phyloP scores from a whole-genome alignment of 1,284 basidiomycete genomes.

The Malassezia vespertilionis region DNA sequence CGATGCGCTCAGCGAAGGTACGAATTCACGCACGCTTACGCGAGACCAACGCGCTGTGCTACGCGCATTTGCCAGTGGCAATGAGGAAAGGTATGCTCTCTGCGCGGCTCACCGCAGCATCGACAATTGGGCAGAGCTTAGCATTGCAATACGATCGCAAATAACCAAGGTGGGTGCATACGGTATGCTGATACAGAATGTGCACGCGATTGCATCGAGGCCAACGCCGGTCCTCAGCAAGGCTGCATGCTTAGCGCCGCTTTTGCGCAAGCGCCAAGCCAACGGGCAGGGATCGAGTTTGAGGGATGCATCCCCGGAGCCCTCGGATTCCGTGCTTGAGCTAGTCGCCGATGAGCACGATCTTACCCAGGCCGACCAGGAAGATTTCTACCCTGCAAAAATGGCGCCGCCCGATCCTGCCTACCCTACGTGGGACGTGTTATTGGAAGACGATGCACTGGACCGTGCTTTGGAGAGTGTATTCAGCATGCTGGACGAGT shows the following conservation, averaged over 20 bases:
- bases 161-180: constrained; percentile 6
- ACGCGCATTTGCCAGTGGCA: not conserved
- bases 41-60: constrained; percentile 3
- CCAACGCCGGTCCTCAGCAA: constrained; percentile 1
- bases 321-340: constrained; percentile 1
- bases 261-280: constrained; percentile 8
- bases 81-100: not conserved
- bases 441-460: not conserved
- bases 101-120: constrained; percentile 1
- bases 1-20: not conserved
- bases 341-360: constrained; percentile 9
- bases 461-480: constrained; percentile 2
- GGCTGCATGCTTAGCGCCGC: constrained; percentile 9
- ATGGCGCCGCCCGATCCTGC: not conserved
- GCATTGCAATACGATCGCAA: not conserved
- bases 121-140: constrained; percentile 1
- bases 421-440: constrained; percentile 5
- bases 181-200: not conserved
- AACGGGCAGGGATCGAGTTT: no score
- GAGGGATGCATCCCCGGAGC: not conserved
- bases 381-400: constrained; percentile 12
- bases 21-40: not conserved
- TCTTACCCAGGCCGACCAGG: not conserved
- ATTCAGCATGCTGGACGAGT: constrained; percentile 15
- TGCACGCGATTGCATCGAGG: not conserved